phyloP scores from a whole-genome alignment of 208 protist genomes.

The Wallacemonas collosoma region DNA sequence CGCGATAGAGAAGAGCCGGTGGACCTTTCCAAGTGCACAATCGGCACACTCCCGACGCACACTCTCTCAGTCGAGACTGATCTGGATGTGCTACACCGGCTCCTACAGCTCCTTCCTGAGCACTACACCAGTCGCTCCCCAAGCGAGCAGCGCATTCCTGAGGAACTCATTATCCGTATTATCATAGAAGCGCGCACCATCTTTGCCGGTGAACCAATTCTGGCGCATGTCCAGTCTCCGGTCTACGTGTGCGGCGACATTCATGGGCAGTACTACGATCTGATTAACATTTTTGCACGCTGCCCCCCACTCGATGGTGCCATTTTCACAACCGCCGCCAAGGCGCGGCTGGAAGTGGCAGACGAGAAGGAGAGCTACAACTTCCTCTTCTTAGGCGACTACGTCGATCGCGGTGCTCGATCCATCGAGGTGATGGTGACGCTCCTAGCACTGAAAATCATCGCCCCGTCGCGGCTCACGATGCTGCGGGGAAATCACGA shows the following conservation, averaged over 20 bases:
- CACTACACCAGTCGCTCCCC: slow-evolving; percentile 58
- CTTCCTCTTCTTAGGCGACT: slow-evolving; percentile 94
- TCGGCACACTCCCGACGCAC: slow-evolving; percentile 59
- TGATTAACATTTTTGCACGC: slow-evolving; percentile 95
- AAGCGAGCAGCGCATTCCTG: slow-evolving; percentile 64
- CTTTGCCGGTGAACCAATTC: slow-evolving; percentile 69
- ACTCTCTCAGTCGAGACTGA: slow-evolving; percentile 64
- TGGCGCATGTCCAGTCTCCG: slow-evolving; percentile 75
- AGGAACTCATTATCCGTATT: slow-evolving; percentile 69
- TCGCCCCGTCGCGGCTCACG: slow-evolving; percentile 97
- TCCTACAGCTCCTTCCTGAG: slow-evolving; percentile 71
- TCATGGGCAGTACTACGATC: slow-evolving; percentile 98
- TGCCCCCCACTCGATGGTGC: slow-evolving; percentile 64
- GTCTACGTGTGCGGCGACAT: slow-evolving; percentile 98
- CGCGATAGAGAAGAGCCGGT: slow-evolving; percentile 25
- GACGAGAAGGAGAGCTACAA: slow-evolving; percentile 83
- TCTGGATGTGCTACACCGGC: slow-evolving; percentile 73
- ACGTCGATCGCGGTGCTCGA: slow-evolving; percentile 98
- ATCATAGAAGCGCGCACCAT: slow-evolving; percentile 52
- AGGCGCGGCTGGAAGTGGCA: background rate
- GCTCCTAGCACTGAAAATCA: slow-evolving; percentile 96
- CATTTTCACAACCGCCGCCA: slow-evolving; percentile 29
- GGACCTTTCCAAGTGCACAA: slow-evolving; percentile 46
- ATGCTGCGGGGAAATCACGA: slow-evolving; percentile 99
- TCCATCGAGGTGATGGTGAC: slow-evolving; percentile 95